Conservation (phyloP, 768 basidiomycete genomes). For the Lactarius akahatsu region DNA sequence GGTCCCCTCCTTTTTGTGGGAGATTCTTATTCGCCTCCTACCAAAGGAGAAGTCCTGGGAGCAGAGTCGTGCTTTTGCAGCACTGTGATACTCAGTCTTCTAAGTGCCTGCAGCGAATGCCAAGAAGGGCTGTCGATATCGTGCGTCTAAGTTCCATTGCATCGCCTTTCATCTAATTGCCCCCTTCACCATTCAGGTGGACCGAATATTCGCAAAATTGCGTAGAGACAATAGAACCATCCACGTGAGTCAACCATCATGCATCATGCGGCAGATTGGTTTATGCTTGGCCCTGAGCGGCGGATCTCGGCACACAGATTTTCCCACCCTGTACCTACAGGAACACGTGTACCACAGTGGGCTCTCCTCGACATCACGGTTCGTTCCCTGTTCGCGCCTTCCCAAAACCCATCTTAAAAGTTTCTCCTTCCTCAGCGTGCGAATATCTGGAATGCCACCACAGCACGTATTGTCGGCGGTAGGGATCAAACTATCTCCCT, state of each 20-base stretch:
- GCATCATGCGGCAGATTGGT: background rate
- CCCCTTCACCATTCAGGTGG: background rate
- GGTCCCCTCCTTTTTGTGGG: too few relatives aligned
- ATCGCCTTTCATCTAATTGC: background rate
- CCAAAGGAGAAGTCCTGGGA: background rate
- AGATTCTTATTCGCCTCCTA: background rate
- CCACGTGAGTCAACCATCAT: background rate
- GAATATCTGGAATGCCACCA: slow-evolving; percentile 2
- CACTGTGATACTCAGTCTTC: background rate
- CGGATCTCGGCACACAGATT: background rate
- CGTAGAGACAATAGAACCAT: background rate
- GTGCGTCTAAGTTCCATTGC: background rate
- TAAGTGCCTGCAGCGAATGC: background rate
- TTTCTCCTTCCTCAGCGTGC: background rate
- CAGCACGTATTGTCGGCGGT: slow-evolving; percentile 1
- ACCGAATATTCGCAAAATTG: background rate
- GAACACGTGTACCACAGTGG: slow-evolving; percentile 19
- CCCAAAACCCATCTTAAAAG: background rate
- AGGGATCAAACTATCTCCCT: background rate
- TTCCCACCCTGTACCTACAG: slow-evolving; percentile 13
- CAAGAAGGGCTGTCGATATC: background rate
- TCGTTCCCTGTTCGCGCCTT: background rate
- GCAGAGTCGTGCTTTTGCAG: background rate
- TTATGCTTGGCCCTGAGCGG: background rate
- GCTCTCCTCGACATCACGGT: slow-evolving; percentile 14